phyloP scores from a whole-genome alignment of 305 asterid species.

The Fraxinus latifolia region DNA sequence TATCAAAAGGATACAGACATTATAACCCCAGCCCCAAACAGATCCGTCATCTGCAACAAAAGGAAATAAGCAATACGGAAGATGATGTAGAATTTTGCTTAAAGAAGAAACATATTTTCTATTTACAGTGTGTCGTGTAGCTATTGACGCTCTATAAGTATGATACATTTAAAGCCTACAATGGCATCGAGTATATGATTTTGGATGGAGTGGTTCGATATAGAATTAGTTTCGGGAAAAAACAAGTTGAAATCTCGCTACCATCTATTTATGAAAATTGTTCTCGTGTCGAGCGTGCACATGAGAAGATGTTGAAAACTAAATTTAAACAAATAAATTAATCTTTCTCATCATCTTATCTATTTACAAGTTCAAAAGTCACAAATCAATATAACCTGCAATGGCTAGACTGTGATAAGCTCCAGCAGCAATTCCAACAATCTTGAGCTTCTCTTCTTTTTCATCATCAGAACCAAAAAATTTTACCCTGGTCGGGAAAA shows the following conservation, averaged over 20 bases:
- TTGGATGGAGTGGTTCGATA: background rate
- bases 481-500: constrained; percentile 43
- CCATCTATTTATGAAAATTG: background rate
- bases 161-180: background rate
- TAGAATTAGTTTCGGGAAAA: background rate
- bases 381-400: constrained; percentile 47
- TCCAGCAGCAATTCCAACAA: constrained; percentile 79
- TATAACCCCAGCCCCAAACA: constrained; percentile 91
- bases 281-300: background rate
- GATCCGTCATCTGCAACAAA: constrained; percentile 84
- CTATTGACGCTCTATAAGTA: background rate
- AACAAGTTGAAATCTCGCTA: background rate
- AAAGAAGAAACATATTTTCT: background rate
- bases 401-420: constrained; percentile 91
- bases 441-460: constrained; percentile 46
- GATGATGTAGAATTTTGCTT: background rate
- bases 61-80: constrained; percentile 7
- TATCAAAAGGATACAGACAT: constrained; percentile 66
- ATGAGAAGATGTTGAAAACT: background rate
- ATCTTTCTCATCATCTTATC: background rate
- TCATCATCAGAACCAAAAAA: constrained; percentile 48
- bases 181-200: background rate
- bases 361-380: background rate
- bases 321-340: background rate
- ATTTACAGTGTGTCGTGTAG: background rate